phyloP scores from a whole-genome alignment of 2,329 filamentous ascomycete species.

The Pseudogymnoascus sp. region DNA sequence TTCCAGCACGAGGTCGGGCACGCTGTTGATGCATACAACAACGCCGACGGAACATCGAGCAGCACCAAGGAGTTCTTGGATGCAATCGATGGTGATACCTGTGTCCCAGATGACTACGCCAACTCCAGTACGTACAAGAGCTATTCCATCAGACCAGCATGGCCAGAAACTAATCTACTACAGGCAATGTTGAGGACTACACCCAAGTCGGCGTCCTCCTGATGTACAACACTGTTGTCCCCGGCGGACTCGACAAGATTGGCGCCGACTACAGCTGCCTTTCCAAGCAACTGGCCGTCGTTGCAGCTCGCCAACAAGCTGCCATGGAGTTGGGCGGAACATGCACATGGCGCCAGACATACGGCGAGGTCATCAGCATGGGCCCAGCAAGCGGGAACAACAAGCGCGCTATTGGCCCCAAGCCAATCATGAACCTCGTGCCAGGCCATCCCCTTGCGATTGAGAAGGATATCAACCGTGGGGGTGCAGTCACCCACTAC shows the following conservation, averaged over 20 bases:
- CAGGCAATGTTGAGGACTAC: conserved; percentile 23
- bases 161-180: conserved; percentile 16
- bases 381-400: not conserved
- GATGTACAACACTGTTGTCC: conserved; percentile 24
- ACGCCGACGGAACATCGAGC: not conserved
- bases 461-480: not conserved
- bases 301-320: not conserved
- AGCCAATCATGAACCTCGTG: not conserved
- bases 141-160: conserved; percentile 9
- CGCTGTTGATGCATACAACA: conserved; percentile 9
- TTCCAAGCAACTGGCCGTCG: conserved; percentile 16
- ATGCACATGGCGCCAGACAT: not conserved
- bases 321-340: not conserved
- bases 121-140: conserved; percentile 20
- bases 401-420: not conserved
- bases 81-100: not conserved
- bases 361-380: conserved; percentile 4
- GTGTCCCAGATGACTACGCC: conserved; percentile 15
- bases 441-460: not conserved
- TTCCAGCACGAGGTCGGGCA: conserved; percentile 9
- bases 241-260: conserved; percentile 21
- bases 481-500: not conserved
- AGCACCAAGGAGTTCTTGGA: conserved; percentile 3
- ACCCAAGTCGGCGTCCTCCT: conserved; percentile 22
- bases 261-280: conserved; percentile 22